Evolutionary conservation across 2,329 filamentous ascomycete species (phyloP), one percentile per base, ranked within the genome.

Genomic region (Stachybotrys chlorohalonatus): DNA sequence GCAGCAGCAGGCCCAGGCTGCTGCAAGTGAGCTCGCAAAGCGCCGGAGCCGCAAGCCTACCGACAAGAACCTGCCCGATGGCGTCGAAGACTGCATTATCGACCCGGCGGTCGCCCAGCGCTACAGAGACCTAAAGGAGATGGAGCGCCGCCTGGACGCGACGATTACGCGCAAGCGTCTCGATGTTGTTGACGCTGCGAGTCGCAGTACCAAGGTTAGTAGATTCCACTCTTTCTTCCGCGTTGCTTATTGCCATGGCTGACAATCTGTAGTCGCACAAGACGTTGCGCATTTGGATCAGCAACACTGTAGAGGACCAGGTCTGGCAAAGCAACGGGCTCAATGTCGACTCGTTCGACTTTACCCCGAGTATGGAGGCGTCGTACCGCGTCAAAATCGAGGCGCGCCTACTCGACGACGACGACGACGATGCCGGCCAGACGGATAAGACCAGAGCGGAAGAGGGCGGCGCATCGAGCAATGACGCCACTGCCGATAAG

Each of bases 111-210:
- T 87, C 46, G 90, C 87, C 49, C 79, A 86, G 66, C 82, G 90
- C 62, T 99, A 99, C 74, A 86, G 85, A 66, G 84, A 87, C 55
- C 74, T 99, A 67, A 84, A 90, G 66, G 91, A 95, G 61, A 77
- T 95, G 56, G 94, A 99, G 78, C 85, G 90, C 66, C 83, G 86
- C 53, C 77, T 99, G 54, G 94, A 99, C 75, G 89, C 93, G 47
- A 89, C 90, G 16, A 95, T 96, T 80, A 92, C 94, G 70, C 86
- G 93, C 66, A 99, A 99, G 76, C 82, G 92, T 58, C 75, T 99
- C 58, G 94, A 99, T 67, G 86, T 96, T 58, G 83, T 90, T 59
- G 93, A 97, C 68, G 85, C 84, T 48, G 82, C 90, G 53, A 88
- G 83, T 67, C 83, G 86, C 59, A 86, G 85, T 57, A 78, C 84